Evolutionary conservation across 1,284 basidiomycete species (phyloP).

Genomic region (Marasmius sp.): DNA sequence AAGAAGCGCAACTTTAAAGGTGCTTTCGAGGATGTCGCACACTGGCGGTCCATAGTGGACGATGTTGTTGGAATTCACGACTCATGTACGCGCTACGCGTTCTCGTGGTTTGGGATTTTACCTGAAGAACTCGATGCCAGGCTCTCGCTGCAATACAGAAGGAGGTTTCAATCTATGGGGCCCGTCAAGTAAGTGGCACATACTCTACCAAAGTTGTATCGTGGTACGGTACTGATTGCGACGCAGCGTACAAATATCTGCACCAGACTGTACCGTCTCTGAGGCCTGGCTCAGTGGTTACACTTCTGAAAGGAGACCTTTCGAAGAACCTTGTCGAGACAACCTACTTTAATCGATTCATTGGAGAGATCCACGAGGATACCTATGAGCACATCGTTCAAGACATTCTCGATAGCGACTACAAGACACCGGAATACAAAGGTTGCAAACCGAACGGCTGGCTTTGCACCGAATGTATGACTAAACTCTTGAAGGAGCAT

Average conservation of each 20-base stretch:
- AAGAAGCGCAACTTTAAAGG: conserved; percentile 23
- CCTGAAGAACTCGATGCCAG: conserved; percentile 15
- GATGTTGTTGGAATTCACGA: conserved; percentile 23
- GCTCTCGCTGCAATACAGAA: conserved; percentile 15
- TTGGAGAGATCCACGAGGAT: background rate
- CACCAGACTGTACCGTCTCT: background rate
- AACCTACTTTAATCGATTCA: background rate
- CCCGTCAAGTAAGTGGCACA: conserved; percentile 3
- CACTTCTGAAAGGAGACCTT: background rate
- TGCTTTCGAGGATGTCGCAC: conserved; percentile 13
- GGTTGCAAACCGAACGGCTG: conserved; percentile 31
- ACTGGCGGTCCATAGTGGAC: conserved; percentile 28
- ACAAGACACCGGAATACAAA: conserved; percentile 1
- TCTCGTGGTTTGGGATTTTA: background rate
- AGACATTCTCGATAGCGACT: conserved; percentile 24
- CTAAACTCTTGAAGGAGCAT: conserved; percentile 23
- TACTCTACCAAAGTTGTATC: background rate
- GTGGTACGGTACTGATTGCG: too few species aligned
- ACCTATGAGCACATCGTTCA: conserved; percentile 18
- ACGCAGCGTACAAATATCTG: background rate
- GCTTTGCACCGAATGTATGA: conserved; percentile 33
- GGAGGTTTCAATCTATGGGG: conserved; percentile 21
- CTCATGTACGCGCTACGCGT: conserved; percentile 23
- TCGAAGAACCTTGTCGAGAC: background rate
- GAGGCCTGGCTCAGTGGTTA: background rate